Conservation (phyloP, 2,329 filamentous ascomycete genomes). For the Claviceps africana region DNA sequence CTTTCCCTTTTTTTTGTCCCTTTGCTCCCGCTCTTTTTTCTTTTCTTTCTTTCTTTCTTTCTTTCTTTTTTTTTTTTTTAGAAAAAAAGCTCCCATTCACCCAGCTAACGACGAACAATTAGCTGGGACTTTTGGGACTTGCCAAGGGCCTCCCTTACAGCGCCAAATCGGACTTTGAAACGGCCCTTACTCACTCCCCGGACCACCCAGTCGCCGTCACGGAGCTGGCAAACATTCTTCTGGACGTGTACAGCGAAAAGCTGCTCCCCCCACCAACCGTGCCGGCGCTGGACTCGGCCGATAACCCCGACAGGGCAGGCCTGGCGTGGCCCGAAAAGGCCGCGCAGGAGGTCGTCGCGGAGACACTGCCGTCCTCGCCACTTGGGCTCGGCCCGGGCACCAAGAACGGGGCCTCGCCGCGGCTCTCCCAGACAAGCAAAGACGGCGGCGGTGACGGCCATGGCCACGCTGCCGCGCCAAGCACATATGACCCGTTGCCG, state of each 20-base stretch:
- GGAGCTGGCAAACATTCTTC: conserved; percentile 67
- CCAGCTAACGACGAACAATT: background rate
- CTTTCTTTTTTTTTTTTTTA: background rate
- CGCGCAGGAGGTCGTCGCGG: conserved; percentile 1
- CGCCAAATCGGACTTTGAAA: conserved; percentile 68
- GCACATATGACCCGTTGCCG: conserved; percentile 26
- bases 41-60: background rate
- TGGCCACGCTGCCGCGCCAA: background rate
- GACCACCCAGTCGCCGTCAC: conserved; percentile 73
- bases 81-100: background rate
- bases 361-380: conserved; percentile 27
- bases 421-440: conserved; percentile 11
- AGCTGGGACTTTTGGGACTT: conserved; percentile 55
- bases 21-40: no score
- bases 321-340: background rate
- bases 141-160: conserved; percentile 49
- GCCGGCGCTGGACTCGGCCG: conserved; percentile 22
- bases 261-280: conserved; percentile 45
- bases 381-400: conserved; percentile 29
- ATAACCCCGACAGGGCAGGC: background rate
- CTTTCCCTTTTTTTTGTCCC: no score
- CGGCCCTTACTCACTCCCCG: conserved; percentile 62
- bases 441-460: conserved; percentile 6
- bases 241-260: conserved; percentile 68
- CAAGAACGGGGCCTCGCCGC: conserved; percentile 5